phyloP scores from a whole-genome alignment of 106 monocot genomes.

The Allium cepa region DNA sequence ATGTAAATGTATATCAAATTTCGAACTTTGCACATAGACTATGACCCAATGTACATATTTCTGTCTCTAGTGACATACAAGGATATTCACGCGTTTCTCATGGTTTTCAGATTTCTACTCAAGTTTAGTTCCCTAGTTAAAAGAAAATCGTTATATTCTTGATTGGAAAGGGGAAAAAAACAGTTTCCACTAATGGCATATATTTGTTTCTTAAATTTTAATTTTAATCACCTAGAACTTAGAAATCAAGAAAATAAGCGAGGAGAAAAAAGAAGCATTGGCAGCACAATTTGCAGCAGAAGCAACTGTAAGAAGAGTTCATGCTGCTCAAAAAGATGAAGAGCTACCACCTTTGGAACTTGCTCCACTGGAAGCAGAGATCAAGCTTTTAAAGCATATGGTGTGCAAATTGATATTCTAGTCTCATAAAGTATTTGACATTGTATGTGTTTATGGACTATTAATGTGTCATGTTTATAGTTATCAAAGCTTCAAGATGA shows the following conservation, averaged over 20 bases:
- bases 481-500: slow-evolving; percentile 73
- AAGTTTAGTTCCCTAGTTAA: background rate
- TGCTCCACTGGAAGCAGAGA: slow-evolving; percentile 83
- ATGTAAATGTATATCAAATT: too few relatives aligned
- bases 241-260: slow-evolving; percentile 63
- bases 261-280: slow-evolving; percentile 74
- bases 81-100: too few relatives aligned
- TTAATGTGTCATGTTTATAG: slow-evolving; percentile 19
- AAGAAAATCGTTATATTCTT: background rate
- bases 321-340: slow-evolving; percentile 89
- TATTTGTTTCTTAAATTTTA: background rate
- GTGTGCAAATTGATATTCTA: slow-evolving; percentile 13
- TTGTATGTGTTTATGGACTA: background rate
- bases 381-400: slow-evolving; percentile 58
- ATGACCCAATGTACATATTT: too few relatives aligned
- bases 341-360: slow-evolving; percentile 73
- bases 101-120: too few relatives aligned
- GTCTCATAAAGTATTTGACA: background rate
- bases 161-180: background rate
- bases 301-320: slow-evolving; percentile 75
- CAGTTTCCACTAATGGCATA: too few relatives aligned
- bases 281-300: slow-evolving; percentile 83
- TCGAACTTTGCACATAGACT: too few relatives aligned
- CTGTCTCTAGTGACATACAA: too few relatives aligned
- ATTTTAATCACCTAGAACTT: slow-evolving; percentile 37